Conservation (phyloP, 768 basidiomycete species). For the Baorangia bicolor region DNA sequence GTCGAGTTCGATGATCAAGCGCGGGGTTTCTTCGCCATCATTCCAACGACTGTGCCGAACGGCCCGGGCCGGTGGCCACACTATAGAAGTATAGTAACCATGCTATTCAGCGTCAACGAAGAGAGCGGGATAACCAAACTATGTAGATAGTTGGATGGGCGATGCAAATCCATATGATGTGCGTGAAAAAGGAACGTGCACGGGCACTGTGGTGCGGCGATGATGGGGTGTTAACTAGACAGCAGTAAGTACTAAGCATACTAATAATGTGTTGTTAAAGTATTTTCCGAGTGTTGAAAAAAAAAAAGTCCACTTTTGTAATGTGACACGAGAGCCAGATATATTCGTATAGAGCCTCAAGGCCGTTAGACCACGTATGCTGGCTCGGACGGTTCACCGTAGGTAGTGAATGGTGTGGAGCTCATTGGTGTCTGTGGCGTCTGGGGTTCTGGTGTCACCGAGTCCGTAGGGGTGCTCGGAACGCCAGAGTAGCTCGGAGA, state of each 20-base stretch:
- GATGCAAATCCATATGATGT: background rate
- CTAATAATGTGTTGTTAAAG: background rate
- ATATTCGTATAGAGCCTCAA: background rate
- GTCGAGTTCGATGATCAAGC: no score
- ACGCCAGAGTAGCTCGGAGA: conserved; percentile 9
- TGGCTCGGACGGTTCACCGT: background rate
- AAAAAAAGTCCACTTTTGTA: background rate
- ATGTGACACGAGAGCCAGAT: background rate
- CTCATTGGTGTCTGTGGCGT: background rate
- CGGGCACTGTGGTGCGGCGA: background rate
- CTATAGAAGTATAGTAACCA: no score
- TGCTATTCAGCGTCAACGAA: no score
- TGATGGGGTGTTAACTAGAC: background rate
- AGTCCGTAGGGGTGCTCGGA: background rate
- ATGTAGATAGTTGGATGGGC: background rate
- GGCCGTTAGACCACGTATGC: background rate
- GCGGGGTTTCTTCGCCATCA: no score
- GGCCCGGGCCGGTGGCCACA: no score
- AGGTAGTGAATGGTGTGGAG: background rate
- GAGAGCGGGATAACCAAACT: background rate
- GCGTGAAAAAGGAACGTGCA: background rate
- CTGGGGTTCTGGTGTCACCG: background rate
- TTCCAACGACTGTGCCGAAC: no score
- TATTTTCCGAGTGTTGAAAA: background rate
- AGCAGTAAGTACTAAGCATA: background rate